Percentiles rank a stretch among this genome's conserved stretches.
phyloP scores from a whole-genome alignment of 257 asterid genomes.

The Solanum etuberosum region DNA sequence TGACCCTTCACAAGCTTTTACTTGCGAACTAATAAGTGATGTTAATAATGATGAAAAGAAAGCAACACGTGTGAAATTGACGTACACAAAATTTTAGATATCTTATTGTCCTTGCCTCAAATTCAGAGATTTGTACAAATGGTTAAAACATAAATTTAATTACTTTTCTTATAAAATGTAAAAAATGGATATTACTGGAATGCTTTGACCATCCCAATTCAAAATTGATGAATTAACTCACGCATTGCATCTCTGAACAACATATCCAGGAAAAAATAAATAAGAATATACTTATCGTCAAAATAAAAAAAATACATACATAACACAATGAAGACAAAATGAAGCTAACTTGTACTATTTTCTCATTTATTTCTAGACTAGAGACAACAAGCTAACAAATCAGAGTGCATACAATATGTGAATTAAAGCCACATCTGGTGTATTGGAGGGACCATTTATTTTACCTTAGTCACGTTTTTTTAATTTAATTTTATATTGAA shows the following conservation, averaged over 20 bases:
- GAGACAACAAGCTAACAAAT: not conserved
- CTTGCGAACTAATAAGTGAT: no score
- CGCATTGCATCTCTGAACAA: no score
- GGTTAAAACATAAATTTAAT: not conserved
- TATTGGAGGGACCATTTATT: not conserved
- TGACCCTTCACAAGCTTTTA: no score
- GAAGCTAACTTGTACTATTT: not conserved
- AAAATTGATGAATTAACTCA: not conserved
- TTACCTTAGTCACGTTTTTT: no score
- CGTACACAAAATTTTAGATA: not conserved
- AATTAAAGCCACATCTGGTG: no score
- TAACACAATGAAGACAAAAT: not conserved
- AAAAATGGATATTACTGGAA: not conserved
- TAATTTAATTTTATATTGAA: not conserved
- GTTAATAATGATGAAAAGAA: not conserved
- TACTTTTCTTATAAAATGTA: not conserved
- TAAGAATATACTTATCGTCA: not conserved
- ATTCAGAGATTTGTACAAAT: not conserved
- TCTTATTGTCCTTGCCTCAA: not conserved
- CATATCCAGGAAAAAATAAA: no score
- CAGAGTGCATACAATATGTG: not conserved
- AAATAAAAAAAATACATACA: not conserved
- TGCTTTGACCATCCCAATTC: not conserved
- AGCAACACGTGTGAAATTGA: not conserved
- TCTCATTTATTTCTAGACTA: not conserved